A percentile compares a stretch with the other conserved stretches of the same genome.
Conservation (phyloP, 208 protist genomes). For the Trypanosoma conorhini region DNA sequence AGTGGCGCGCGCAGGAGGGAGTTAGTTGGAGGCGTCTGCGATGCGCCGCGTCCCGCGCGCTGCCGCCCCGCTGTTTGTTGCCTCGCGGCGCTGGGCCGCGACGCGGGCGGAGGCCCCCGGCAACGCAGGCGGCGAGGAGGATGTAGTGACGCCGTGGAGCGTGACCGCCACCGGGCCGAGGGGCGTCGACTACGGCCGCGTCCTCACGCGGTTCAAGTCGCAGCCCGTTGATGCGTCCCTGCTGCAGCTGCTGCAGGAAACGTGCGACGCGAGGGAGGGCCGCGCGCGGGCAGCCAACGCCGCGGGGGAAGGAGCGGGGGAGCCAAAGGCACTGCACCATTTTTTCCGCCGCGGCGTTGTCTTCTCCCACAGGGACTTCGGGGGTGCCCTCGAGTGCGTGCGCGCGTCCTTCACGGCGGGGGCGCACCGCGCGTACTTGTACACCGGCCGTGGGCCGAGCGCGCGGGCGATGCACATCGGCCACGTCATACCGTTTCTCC, state of each 20-base stretch:
- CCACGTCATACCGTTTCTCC: constrained; percentile 99
- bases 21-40: background rate
- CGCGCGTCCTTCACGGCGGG: constrained; percentile 60
- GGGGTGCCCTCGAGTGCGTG: constrained; percentile 88
- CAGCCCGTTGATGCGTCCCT: constrained; percentile 54
- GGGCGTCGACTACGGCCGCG: constrained; percentile 85
- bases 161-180: constrained; percentile 69
- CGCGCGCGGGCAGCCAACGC: background rate
- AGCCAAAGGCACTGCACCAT: constrained; percentile 68
- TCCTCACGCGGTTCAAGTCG: constrained; percentile 80
- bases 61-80: background rate
- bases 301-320: background rate
- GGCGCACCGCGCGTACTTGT: constrained; percentile 96
- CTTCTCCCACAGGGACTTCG: constrained; percentile 98
- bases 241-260: constrained; percentile 33
- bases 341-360: constrained; percentile 96
- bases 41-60: constrained; percentile 1
- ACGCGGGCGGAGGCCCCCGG: background rate
- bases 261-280: constrained; percentile 17
- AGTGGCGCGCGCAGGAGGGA: background rate
- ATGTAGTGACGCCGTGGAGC: constrained; percentile 78
- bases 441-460: constrained; percentile 99
- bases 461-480: constrained; percentile 97
- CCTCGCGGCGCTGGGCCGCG: background rate
- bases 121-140: constrained; percentile 1